A percentile compares a stretch with the other conserved stretches of the same genome.
Evolutionary conservation across 495 filamentous ascomycete species (phyloP).

Genomic region (Penicillium antarcticum): DNA sequence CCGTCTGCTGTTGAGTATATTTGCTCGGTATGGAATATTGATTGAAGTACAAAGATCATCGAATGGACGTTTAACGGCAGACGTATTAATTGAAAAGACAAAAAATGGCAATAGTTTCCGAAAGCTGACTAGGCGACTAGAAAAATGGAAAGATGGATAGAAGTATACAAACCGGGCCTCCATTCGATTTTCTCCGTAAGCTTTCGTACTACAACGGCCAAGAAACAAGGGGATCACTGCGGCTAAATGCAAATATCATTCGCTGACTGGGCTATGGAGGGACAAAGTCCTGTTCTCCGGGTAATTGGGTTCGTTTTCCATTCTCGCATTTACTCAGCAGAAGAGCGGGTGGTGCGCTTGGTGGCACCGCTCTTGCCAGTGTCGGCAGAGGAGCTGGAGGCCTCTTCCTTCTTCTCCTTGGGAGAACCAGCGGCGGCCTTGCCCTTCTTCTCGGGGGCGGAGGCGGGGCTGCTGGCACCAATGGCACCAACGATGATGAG

Average conservation of each 20-base stretch:
- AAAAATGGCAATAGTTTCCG: not conserved
- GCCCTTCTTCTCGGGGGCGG: slow-evolving; percentile 59
- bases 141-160: not conserved
- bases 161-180: slow-evolving; percentile 8
- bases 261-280: not conserved
- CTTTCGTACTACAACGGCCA: slow-evolving; percentile 1
- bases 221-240: slow-evolving; percentile 7
- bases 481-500: slow-evolving; percentile 62
- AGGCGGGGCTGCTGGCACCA: slow-evolving; percentile 49
- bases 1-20: too few species aligned
- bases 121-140: not conserved
- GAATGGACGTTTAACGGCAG: too few species aligned
- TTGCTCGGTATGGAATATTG: too few species aligned
- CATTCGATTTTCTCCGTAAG: not conserved
- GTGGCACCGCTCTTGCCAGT: slow-evolving; percentile 62
- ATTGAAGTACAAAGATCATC: too few species aligned
- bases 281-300: not conserved
- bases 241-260: slow-evolving; percentile 4
- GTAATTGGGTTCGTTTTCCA: slow-evolving; percentile 2
- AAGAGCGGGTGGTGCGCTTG: slow-evolving; percentile 62
- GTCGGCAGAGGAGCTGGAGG: slow-evolving; percentile 62
- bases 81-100: too few species aligned
- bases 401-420: slow-evolving; percentile 79
- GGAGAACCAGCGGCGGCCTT: slow-evolving; percentile 68
- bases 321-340: slow-evolving; percentile 39